These are phyloP conservation scores for Candida ulmi DNA, from an alignment of 805 yeast genomes.

Conservation along the genomic window DNA sequence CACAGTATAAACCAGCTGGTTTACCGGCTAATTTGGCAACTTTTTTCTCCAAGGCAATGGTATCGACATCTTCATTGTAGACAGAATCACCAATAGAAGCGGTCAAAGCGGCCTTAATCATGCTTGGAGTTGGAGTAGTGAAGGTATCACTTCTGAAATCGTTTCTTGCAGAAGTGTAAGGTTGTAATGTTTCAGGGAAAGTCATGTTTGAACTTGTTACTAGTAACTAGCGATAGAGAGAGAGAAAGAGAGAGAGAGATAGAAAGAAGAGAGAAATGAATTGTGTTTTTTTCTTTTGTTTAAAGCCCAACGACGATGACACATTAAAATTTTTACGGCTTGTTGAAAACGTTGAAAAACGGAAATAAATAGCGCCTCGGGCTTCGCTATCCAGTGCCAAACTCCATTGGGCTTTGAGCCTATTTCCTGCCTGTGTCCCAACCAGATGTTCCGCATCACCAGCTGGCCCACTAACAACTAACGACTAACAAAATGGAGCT, in stretches of 20 bases:
- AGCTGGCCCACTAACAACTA: too few relatives aligned
- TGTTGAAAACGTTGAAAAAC: too few relatives aligned
- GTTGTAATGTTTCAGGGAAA: not conserved
- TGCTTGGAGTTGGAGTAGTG: slow-evolving; percentile 76
- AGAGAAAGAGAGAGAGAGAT: too few relatives aligned
- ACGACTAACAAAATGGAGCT: too few relatives aligned
- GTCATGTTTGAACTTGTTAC: not conserved
- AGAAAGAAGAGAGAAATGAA: not conserved
- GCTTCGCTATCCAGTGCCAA: too few relatives aligned
- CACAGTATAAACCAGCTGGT: slow-evolving; percentile 77
- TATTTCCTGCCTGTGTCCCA: too few relatives aligned
- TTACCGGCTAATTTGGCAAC: slow-evolving; percentile 71
- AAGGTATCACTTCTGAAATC: slow-evolving; percentile 79
- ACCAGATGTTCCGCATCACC: too few relatives aligned
- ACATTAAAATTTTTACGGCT: too few relatives aligned
- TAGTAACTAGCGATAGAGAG: too few relatives aligned
- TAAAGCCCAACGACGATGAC: too few relatives aligned
- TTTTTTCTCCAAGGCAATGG: slow-evolving; percentile 54
- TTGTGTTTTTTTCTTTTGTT: not conserved
- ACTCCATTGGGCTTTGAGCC: too few relatives aligned
- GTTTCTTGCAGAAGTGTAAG: slow-evolving; percentile 27
- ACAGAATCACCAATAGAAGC: slow-evolving; percentile 82
- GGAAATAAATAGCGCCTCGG: too few relatives aligned
- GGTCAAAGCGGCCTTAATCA: slow-evolving; percentile 54
- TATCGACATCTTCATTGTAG: slow-evolving; percentile 76